Evolutionary conservation across 1,284 basidiomycete species (phyloP), one percentile per base, ranked within the genome.

Genomic region (Cutaneotrichosporon cutaneum): DNA sequence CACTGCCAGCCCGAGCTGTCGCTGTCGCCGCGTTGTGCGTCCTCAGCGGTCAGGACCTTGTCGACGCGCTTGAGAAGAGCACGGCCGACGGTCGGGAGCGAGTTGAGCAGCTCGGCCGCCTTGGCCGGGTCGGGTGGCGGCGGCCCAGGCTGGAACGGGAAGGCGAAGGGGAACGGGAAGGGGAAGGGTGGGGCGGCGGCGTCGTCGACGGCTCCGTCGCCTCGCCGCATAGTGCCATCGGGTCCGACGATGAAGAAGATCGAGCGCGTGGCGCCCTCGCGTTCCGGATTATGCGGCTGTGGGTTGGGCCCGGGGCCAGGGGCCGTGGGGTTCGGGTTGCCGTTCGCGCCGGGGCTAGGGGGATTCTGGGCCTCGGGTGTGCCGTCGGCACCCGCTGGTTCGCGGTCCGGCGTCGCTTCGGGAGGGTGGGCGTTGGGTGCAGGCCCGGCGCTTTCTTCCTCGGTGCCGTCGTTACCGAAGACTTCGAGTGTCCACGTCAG

Each of bases 1-100:
- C 77, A 78, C 21, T 75, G 75, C 76, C 74, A 76, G 0, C 73
- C 77, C 16, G 67, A 67, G 5, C 59, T 61, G 44, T 64, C 66
- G 26, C 54, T 57, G 11, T 66, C 67, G 42, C 61, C 67, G 16
- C 61, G 65, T 27, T 64, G 65, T 3, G 72, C n/a, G n/a, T n/a
- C 69, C 56, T 77, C 75, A 3, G 75, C 75, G 1, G 68, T 64
- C 21, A 73, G 61, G 10, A 77, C 66, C 64, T 67, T 64, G 55
- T 77, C 65, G 11, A 78, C 69, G 10, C 74, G 61, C n/a, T 63
- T 62, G 47, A 78, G 62, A 44, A 76, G 59, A 0, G 66, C 64
- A 21, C 62, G 59, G 4, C 64, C 66, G 1, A 78, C 72, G 1
- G 66, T 69, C 21, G 71, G 70, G 13, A 78, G 58, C 0, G 75